Evolutionary conservation across 768 basidiomycete genomes (phyloP).

Genomic region (Piloderma croceum): DNA sequence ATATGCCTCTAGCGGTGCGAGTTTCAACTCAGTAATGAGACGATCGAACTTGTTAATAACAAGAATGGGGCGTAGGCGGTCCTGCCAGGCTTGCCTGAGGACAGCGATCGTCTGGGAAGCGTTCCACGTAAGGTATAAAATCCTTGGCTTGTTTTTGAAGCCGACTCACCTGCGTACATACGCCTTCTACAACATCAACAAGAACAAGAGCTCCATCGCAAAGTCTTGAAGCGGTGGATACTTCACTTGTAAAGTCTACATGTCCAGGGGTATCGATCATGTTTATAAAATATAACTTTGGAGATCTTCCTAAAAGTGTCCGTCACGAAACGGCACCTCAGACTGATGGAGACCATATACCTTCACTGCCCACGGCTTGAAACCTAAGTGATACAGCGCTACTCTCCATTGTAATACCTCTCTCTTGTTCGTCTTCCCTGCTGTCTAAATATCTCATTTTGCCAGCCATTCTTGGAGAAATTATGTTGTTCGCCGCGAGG

Average conservation of each 20-base stretch:
- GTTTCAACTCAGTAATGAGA: slow-evolving; percentile 86
- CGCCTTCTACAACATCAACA: slow-evolving; percentile 96
- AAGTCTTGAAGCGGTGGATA: slow-evolving; percentile 87
- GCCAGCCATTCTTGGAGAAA: slow-evolving; percentile 89
- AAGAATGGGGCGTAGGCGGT: slow-evolving; percentile 82
- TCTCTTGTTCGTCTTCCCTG: slow-evolving; percentile 93
- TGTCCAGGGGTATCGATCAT: slow-evolving; percentile 99
- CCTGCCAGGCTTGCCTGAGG: slow-evolving; percentile 89
- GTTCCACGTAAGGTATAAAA: background rate
- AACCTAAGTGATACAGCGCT: slow-evolving; percentile 90
- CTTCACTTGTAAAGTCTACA: slow-evolving; percentile 97
- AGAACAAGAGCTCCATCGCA: slow-evolving; percentile 95
- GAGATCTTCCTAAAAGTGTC: slow-evolving; percentile 43
- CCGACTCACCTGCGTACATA: slow-evolving; percentile 86
- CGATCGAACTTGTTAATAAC: slow-evolving; percentile 98
- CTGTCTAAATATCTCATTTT: slow-evolving; percentile 95
- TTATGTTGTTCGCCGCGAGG: slow-evolving; percentile 96
- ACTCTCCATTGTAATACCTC: slow-evolving; percentile 99
- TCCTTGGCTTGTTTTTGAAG: too few species aligned
- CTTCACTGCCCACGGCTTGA: slow-evolving; percentile 64
- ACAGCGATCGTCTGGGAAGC: slow-evolving; percentile 81
- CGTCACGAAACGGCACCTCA: slow-evolving; percentile 23
- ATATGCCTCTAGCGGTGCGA: slow-evolving; percentile 88
- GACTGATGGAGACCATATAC: slow-evolving; percentile 36
- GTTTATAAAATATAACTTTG: slow-evolving; percentile 79